Percentiles rank a stretch among this genome's conserved stretches.
These are phyloP conservation scores for Aristolochia fimbriata DNA, from an alignment of 164 flowering plant species.

Conservation along the genomic window DNA sequence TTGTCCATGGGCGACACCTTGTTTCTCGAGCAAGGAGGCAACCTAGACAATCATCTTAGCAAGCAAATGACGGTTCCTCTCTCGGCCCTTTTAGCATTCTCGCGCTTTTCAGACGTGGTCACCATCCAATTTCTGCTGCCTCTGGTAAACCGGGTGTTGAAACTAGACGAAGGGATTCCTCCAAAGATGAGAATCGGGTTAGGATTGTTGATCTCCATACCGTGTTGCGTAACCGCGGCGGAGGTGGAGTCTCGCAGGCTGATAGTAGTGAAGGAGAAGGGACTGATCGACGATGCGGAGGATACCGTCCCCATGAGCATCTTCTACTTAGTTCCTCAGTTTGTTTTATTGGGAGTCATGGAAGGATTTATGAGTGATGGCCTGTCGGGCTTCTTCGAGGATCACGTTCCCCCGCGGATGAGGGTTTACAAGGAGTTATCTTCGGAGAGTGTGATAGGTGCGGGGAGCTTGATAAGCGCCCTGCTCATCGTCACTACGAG, in stretches of 20 bases:
- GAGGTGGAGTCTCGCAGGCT: conserved; percentile 13
- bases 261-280: not conserved
- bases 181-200: conserved; percentile 11
- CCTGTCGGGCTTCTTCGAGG: conserved; percentile 10
- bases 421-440: conserved; percentile 7
- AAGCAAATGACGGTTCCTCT: conserved; percentile 7
- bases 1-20: conserved; percentile 15
- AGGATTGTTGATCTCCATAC: conserved; percentile 16
- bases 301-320: conserved; percentile 12
- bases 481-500: conserved; percentile 5
- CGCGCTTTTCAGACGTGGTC: not conserved
- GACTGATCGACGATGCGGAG: conserved; percentile 3
- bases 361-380: conserved; percentile 13
- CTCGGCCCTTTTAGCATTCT: conserved; percentile 8
- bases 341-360: conserved; percentile 12
- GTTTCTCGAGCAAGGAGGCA: conserved; percentile 19
- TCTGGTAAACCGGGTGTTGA: conserved; percentile 2
- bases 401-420: conserved; percentile 14
- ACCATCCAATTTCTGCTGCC: not conserved
- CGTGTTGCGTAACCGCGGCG: conserved; percentile 15
- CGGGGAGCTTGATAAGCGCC: conserved; percentile 12
- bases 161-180: conserved; percentile 5
- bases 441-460: conserved; percentile 12
- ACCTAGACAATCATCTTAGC: conserved; percentile 6
- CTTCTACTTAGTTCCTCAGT: conserved; percentile 20